These are phyloP conservation scores for Rhynchospora pubera DNA, from an alignment of 176 grass and related monocot genomes.

Conservation along the genomic window DNA sequence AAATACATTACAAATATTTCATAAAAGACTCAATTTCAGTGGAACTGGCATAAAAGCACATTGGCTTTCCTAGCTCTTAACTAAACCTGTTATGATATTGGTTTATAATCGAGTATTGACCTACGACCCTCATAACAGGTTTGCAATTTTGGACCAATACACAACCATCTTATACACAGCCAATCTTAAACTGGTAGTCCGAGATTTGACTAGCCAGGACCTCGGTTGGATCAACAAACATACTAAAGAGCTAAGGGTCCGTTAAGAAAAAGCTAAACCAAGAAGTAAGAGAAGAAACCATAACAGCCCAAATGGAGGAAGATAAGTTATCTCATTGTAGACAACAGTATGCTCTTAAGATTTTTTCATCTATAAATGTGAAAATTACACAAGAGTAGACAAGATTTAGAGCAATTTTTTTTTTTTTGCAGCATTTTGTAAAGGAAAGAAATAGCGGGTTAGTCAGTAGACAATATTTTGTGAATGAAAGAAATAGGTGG, in stretches of 20 bases:
- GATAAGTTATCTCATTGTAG: too few species aligned
- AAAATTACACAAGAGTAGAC: too few species aligned
- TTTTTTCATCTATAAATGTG: too few species aligned
- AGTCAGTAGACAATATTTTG: too few species aligned
- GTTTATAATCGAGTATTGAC: neutral
- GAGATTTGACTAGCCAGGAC: neutral
- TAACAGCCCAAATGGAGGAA: too few species aligned
- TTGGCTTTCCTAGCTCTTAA: neutral
- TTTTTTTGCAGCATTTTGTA: too few species aligned
- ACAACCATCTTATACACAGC: neutral
- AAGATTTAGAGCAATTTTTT: too few species aligned
- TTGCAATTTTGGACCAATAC: neutral
- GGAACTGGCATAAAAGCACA: neutral
- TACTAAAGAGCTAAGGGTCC: neutral
- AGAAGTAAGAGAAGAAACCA: too few species aligned
- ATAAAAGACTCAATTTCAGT: neutral
- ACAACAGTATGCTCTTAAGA: too few species aligned
- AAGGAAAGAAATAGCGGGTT: too few species aligned
- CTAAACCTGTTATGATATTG: neutral
- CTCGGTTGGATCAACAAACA: neutral
- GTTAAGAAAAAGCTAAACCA: neutral
- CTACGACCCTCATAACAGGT: neutral
- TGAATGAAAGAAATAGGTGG: too few species aligned
- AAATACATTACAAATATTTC: neutral
- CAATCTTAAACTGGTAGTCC: neutral